Evolutionary conservation across 176 grass and related monocot genomes (phyloP), one percentile per base, ranked within the genome.

Genomic region (Triticum timopheevii): DNA sequence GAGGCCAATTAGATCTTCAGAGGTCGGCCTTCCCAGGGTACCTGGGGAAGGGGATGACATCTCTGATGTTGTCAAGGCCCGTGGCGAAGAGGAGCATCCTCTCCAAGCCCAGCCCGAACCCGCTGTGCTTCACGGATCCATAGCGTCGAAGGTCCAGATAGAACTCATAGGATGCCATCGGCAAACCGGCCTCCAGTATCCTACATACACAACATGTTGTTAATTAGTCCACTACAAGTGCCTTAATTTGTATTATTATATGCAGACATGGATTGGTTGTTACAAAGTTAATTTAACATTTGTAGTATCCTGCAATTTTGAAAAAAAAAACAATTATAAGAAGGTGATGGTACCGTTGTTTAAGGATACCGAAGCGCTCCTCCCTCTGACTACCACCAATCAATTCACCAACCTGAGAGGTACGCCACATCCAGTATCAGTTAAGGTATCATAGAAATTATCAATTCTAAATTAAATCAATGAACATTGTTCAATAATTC

Each of bases 361-460:
- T 85, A 56, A 98, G 90, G 80, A 92, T 66, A 23, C 94, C 91
- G 19, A 98, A 50, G 58, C 96, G 82, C 61, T 98, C 93, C 76
- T 98, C 96, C 65, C 96, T 98, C 90, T 95, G 93, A 86, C 95
- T 98, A 93, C 95, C 95, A 71, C 93, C 91, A 83, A 98, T 87
- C 61, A 95, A 76, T 49, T 98, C 91, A 24, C 93, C 90, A 87
- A 98, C 93, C 96, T 95, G 56, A 6, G 49, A 8, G 31, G 52
- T 80, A 90, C 13, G 77, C 45, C 44, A 71, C 66, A 77, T 30
- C 35, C 15, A 93, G 35, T 13, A 15, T 47, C 19, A 66, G 24
- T 44, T 28, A 86, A 78, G 33, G 44, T 50, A 16, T 4, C 1
- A 13, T 47, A 4, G 47, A 49, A 49, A 50, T 52, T 52, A 17